Conservation (phyloP, 495 filamentous ascomycete genomes). For the Penicillium malachiteum region DNA sequence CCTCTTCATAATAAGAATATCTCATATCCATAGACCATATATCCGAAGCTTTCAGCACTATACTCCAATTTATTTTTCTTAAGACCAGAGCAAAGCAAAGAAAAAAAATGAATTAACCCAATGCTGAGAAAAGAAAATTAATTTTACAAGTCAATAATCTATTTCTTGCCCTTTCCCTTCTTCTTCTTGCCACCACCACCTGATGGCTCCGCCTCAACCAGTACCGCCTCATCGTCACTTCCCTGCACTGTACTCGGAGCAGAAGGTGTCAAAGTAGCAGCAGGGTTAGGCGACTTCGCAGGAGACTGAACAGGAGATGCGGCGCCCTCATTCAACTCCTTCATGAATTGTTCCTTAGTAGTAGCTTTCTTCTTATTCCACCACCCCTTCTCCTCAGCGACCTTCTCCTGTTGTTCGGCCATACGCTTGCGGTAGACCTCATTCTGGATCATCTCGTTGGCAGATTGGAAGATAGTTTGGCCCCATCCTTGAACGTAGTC, state of each 20-base stretch:
- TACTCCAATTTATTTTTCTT: too few species aligned
- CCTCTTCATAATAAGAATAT: background rate
- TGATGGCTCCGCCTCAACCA: conserved; percentile 73
- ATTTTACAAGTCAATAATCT: conserved; percentile 24
- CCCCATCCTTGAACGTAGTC: conserved; percentile 85
- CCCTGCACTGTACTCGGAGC: conserved; percentile 27
- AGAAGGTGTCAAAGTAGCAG: conserved; percentile 20
- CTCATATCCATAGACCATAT: too few species aligned
- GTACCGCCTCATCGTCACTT: conserved; percentile 82
- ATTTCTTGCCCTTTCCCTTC: conserved; percentile 84
- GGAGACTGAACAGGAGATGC: conserved; percentile 6
- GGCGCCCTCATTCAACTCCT: conserved; percentile 65
- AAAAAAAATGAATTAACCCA: conserved; percentile 10
- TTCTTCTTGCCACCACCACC: conserved; percentile 51
- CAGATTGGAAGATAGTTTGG: conserved; percentile 91
- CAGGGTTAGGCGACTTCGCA: conserved; percentile 33
- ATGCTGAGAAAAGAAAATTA: conserved; percentile 6
- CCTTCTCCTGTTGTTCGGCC: conserved; percentile 63
- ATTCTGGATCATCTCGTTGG: conserved; percentile 79
- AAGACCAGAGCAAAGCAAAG: background rate
- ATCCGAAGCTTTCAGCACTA: too few species aligned
- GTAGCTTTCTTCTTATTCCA: conserved; percentile 80
- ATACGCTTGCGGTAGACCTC: conserved; percentile 58
- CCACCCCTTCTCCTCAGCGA: conserved; percentile 75
- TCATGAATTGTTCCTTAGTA: conserved; percentile 78